These are phyloP conservation scores for Starmera quercuum DNA, from an alignment of 805 yeast species.

Conservation along the genomic window DNA sequence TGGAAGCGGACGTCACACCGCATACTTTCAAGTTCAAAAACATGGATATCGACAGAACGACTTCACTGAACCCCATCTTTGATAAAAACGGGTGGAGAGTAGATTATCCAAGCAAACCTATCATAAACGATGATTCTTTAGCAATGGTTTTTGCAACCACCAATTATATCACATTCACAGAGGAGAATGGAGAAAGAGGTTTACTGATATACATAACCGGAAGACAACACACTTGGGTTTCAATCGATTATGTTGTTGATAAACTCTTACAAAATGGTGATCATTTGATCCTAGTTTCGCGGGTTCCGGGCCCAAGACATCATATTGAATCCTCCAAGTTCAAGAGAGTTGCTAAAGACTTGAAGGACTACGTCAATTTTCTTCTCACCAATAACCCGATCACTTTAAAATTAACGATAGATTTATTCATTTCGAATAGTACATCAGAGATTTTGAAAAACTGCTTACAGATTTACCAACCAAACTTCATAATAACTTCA, in stretches of 20 bases:
- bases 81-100: slow-evolving; percentile 10
- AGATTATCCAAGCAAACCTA: slow-evolving; percentile 16
- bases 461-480: slow-evolving; percentile 53
- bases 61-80: not conserved
- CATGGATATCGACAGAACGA: slow-evolving; percentile 5
- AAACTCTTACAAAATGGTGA: slow-evolving; percentile 57
- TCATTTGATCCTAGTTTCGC: slow-evolving; percentile 52
- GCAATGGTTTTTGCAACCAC: slow-evolving; percentile 3
- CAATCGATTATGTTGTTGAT: slow-evolving; percentile 61
- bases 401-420: slow-evolving; percentile 48
- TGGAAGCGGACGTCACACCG: too few relatives aligned
- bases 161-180: slow-evolving; percentile 1
- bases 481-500: slow-evolving; percentile 48
- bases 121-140: slow-evolving; percentile 9
- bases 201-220: slow-evolving; percentile 63
- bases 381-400: slow-evolving; percentile 13
- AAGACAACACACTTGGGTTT: slow-evolving; percentile 75
- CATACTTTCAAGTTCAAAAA: too few relatives aligned
- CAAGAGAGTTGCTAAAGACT: slow-evolving; percentile 35
- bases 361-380: slow-evolving; percentile 45
- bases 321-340: slow-evolving; percentile 15
- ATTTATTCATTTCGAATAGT: slow-evolving; percentile 45
- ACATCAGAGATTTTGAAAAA: slow-evolving; percentile 51
- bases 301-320: slow-evolving; percentile 25
- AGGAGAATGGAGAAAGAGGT: slow-evolving; percentile 29